Evolutionary conservation across 306 rosid species (phyloP), one percentile per base, ranked within the genome.

Genomic region (Luffa acutangula): DNA sequence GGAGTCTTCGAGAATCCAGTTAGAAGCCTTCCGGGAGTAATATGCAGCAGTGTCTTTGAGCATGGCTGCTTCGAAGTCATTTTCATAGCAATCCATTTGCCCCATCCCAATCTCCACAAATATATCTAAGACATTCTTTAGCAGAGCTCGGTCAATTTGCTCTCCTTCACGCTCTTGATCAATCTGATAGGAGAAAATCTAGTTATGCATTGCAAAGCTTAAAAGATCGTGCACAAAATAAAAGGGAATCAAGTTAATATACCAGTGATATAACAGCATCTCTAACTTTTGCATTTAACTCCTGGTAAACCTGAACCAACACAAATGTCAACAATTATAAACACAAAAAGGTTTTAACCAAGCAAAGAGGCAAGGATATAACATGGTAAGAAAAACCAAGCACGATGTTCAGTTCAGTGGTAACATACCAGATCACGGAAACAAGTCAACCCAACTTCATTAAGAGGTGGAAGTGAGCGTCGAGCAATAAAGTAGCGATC

Each of bases 211-310:
- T 67, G 21, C 41, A 25, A 53, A 79, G 15, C 18, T 53, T 66
- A 62, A 78, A 39, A 36, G 18, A 14, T 21, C 2, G 20, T 51
- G 4, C 34, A 37, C 15, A 25, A 33, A 33, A 49, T 46, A 49
- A 54, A 79, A 71, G 11, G 33, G 53, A 20, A 49, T 49, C 5
- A 6, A 73, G 43, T 12, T 43, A 52, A 60, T 75, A 43, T 89
- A 91, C 94, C 96, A 89, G 85, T 51, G 87, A 84, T 49, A 88
- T 80, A 76, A 93, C 89, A 84, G 91, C 93, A 80, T 85, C 93
- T 79, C 83, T 81, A 45, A 87, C 87, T 84, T 89, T 91, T 60
- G 82, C 82, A 85, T 89, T 89, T 79, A 91, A 75, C 76, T 91
- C 94, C 76, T 74, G 86, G 73, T 82, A 87, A 45, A 93, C 91